These are phyloP conservation scores for Colletotrichum paranaense DNA, from an alignment of 2,329 filamentous ascomycete genomes.

Conservation along the genomic window DNA sequence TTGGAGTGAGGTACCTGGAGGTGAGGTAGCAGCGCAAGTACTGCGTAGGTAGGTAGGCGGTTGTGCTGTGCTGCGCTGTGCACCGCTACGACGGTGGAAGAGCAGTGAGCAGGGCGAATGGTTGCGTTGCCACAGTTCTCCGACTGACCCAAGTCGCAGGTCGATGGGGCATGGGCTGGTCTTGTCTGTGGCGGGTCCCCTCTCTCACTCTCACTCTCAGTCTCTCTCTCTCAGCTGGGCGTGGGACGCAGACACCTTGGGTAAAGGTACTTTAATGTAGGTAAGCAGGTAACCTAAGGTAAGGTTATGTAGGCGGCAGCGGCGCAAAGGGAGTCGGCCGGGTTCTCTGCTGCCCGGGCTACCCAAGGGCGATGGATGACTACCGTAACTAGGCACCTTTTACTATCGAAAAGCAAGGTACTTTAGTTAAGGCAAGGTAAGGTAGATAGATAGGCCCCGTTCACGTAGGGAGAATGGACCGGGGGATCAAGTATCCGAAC, in stretches of 20 bases:
- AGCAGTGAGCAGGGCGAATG: constrained; percentile 2
- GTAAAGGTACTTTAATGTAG: neutral
- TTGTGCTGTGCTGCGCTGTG: neutral
- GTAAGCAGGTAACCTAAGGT: neutral
- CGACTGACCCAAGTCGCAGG: constrained; percentile 30
- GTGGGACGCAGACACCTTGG: neutral
- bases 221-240: neutral
- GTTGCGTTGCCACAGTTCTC: constrained; percentile 21
- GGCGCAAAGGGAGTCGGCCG: neutral
- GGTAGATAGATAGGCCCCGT: neutral
- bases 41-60: constrained; percentile 4
- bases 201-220: neutral
- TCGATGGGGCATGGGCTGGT: constrained; percentile 26
- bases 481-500: constrained; percentile 6
- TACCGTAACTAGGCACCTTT: neutral
- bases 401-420: neutral
- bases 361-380: neutral
- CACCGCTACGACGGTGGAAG: neutral
- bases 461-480: neutral
- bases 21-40: neutral
- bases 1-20: too few species aligned
- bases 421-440: too few species aligned
- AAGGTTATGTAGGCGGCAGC: neutral
- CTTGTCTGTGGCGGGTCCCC: constrained; percentile 25
- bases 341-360: neutral